These are phyloP conservation scores for Zopfia rhizophila DNA, from an alignment of 2,329 filamentous ascomycete genomes.

Conservation along the genomic window DNA sequence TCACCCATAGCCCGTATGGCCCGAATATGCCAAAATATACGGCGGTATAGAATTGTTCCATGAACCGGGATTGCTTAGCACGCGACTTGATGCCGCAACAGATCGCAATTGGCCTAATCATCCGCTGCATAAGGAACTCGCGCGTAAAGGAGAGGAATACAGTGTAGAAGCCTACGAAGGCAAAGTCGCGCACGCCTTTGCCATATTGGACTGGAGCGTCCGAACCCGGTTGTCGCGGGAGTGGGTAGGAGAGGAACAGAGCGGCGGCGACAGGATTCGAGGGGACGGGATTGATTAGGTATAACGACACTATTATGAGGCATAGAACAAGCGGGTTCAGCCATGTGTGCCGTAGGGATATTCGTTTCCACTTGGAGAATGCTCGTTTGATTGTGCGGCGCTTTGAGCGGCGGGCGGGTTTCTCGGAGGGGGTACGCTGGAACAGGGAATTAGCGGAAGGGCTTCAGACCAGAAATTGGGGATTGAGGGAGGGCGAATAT, in stretches of 20 bases:
- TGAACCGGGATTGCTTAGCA: constrained; percentile 87
- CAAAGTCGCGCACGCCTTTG: constrained; percentile 87
- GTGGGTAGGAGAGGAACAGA: constrained; percentile 89
- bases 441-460: constrained; percentile 21
- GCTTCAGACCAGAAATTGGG: constrained; percentile 17
- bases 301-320: constrained; percentile 71
- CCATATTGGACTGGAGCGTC: constrained; percentile 73
- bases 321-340: constrained; percentile 75
- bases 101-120: constrained; percentile 80
- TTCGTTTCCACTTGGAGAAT: constrained; percentile 57
- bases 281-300: constrained; percentile 78
- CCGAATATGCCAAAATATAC: constrained; percentile 88
- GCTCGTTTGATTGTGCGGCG: constrained; percentile 57
- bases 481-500: constrained; percentile 7
- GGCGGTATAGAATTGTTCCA: constrained; percentile 96
- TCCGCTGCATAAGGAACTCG: constrained; percentile 93
- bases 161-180: constrained; percentile 89
- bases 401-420: constrained; percentile 53
- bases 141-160: constrained; percentile 91
- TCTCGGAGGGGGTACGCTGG: constrained; percentile 40
- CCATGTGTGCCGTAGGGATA: constrained; percentile 67
- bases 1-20: constrained; percentile 87
- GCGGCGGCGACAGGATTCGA: constrained; percentile 83
- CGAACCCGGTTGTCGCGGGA: constrained; percentile 64
- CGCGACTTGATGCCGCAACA: constrained; percentile 74